Evolutionary conservation across 495 filamentous ascomycete species (phyloP), one percentile per base, ranked within the genome.

Genomic region (Staphylotrichum tortipilum): DNA sequence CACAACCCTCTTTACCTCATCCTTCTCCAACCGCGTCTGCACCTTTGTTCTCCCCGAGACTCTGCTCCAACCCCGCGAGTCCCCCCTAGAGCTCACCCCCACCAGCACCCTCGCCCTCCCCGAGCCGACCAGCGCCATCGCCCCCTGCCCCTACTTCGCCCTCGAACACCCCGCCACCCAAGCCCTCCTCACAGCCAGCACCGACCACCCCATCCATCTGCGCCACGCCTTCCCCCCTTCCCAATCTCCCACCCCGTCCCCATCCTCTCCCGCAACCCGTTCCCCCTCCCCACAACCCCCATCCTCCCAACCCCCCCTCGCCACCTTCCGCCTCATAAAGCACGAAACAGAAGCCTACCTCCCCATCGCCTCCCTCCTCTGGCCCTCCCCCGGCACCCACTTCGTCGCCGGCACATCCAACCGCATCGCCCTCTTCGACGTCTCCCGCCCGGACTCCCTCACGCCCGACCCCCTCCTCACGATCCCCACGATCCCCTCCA

Each of bases 321-420:
- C 78, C 15, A 77, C 73, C 44, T 96, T 92, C 68, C 80, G 75
- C 3, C 73, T 94, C 37, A 76, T 89, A 42, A 77, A 83, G 53
- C 73, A 78, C 21, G 82, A 80, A 36, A 94, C 87, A 0, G 92
- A 98, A 65, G 77, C 74, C 30, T 89, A 87, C 71, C 81, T 84
- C 40, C 76, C 84, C 17, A 81, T 89, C 1, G 73, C 86, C 52
- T 86, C 84, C 10, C 77, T 98, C 12, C 58, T 85, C 34, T 96
- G 86, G 71, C 72, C 75, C 0, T 58, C 72, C 0, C 70, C 78
- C 0, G 81, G 85, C 9, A 68, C 68, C 0, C 69, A 75, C 65
- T 84, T 86, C 67, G 41, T 95, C 48, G 82, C 86, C 1, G 92
- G 92, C 18, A 81, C 79, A 7, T 77, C 82, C 37, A 85, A 81